phyloP scores from a whole-genome alignment of 2,329 filamentous ascomycete genomes.

The Chaetomium sp. region DNA sequence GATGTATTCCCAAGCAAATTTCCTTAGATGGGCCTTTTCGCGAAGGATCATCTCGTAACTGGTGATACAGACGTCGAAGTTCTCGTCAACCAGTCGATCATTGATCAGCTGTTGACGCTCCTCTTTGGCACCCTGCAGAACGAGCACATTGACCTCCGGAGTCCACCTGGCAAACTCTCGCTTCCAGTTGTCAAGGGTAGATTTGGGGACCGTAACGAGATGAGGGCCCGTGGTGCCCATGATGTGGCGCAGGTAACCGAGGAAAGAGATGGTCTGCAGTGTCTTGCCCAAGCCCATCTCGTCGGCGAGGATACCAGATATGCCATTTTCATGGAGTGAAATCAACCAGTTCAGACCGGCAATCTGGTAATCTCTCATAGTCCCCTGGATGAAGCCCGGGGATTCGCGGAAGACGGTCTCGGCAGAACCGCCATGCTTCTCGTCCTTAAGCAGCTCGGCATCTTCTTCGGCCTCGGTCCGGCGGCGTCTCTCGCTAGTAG shows the following conservation, averaged over 20 bases:
- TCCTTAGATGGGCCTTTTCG: slow-evolving; percentile 92
- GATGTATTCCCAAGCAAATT: slow-evolving; percentile 99
- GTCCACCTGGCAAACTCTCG: slow-evolving; percentile 94
- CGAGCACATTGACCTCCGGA: slow-evolving; percentile 89
- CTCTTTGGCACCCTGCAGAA: slow-evolving; percentile 93
- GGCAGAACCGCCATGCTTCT: slow-evolving; percentile 81
- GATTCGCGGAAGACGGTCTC: slow-evolving; percentile 94
- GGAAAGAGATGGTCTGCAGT: slow-evolving; percentile 92
- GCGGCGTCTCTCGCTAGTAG: slow-evolving; percentile 73
- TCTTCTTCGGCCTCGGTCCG: slow-evolving; percentile 98
- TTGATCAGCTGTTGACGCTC: slow-evolving; percentile 87
- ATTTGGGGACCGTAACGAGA: slow-evolving; percentile 90
- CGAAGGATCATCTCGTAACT: slow-evolving; percentile 99
- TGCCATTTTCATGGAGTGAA: slow-evolving; percentile 96
- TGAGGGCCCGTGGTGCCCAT: slow-evolving; percentile 89
- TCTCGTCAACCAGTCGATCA: slow-evolving; percentile 86
- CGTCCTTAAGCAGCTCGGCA: slow-evolving; percentile 82
- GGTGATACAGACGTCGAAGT: slow-evolving; percentile 97
- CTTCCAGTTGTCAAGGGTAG: slow-evolving; percentile 97
- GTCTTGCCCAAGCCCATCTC: slow-evolving; percentile 99
- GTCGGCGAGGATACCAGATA: slow-evolving; percentile 94
- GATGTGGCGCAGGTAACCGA: slow-evolving; percentile 91
- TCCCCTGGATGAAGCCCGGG: slow-evolving; percentile 81
- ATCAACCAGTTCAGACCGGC: slow-evolving; percentile 97
- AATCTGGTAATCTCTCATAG: slow-evolving; percentile 96